Evolutionary conservation across 2,329 filamentous ascomycete genomes (phyloP), one percentile per base, ranked within the genome.

Genomic region (Teratosphaeria nubilosa): DNA sequence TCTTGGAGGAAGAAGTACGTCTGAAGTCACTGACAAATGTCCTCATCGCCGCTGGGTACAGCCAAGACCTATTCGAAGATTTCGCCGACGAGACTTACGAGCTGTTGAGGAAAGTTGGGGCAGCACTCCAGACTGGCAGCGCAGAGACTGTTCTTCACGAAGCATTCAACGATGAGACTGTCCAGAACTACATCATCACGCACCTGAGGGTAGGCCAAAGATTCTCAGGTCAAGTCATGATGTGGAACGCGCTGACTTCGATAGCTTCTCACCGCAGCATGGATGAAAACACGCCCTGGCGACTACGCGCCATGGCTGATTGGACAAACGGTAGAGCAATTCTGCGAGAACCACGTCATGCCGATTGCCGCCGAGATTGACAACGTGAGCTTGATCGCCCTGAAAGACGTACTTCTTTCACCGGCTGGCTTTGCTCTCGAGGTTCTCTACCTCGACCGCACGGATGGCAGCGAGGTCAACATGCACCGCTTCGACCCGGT

Each of bases 391-490:
- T 80, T 97, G 62, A 84, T 84, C 60, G 83, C 90, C 2, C 78
- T 97, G 54, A 83, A 87, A 61, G 86, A 92, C 62, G 82, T 90
- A 27, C 80, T 97, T 3, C 82, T 97, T 62, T 86, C 89, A 68
- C 88, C 87, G 7, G 86, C 86, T 54, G 85, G 85, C 16, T 84
- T 96, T 62, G 84, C 86, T 4, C 82, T 97, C 22, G 90, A 96
- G 69, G 88, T 97, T 62, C 85, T 90, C 56, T 96, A 97, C 70
- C 83, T 99, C 9, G 94, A 97, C 70, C 85, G 90, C 65, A 96
- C 88, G 67, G 79, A 84, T 52, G 91, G 91, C 20, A 80, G 82
- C 53, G 81, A 88, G 66, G 89, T 90, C 66, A 95, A 89, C 69
- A 82, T 80, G 32, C 85, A 88, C 70, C 80, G 81, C 24, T 83